A percentile compares a stretch with the other conserved stretches of the same genome.
phyloP scores from a whole-genome alignment of 2,329 filamentous ascomycete genomes.

The Cadophora gregata region DNA sequence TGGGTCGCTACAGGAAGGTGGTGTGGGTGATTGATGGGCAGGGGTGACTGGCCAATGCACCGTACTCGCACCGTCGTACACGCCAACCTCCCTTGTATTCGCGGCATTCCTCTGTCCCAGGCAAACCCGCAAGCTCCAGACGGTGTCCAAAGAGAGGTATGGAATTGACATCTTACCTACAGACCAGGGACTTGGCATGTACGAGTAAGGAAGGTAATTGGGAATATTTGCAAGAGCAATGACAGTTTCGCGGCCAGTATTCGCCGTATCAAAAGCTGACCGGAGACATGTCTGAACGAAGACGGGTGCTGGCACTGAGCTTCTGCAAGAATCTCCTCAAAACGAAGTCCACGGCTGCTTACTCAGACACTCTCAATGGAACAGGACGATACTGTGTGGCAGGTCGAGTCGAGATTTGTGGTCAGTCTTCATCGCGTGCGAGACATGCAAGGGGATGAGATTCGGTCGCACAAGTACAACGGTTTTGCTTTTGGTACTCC shows the following conservation, averaged over 20 bases:
- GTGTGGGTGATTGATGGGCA: neutral
- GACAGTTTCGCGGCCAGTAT: neutral
- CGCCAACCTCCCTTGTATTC: neutral
- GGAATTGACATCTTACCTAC: neutral
- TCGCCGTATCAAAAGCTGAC: slow-evolving; percentile 3
- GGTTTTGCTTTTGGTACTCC: slow-evolving; percentile 12
- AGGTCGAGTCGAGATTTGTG: neutral
- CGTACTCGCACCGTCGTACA: too few species aligned
- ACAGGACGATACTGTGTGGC: neutral
- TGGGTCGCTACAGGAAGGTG: slow-evolving; percentile 13
- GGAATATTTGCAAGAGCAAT: neutral
- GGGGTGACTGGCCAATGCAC: neutral
- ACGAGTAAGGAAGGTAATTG: slow-evolving; percentile 11
- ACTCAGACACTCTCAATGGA: neutral
- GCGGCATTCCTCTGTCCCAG: neutral
- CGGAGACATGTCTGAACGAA: slow-evolving; percentile 11
- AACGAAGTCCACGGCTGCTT: too few species aligned
- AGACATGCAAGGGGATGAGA: neutral
- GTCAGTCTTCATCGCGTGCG: neutral
- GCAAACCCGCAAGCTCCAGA: neutral
- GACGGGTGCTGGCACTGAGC: neutral
- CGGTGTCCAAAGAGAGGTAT: slow-evolving; percentile 10
- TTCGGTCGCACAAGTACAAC: slow-evolving; percentile 18
- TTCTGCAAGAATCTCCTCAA: neutral
- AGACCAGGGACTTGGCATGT: neutral